Evolutionary conservation across 2,329 filamentous ascomycete genomes (phyloP), one percentile per base, ranked within the genome.

Genomic region (Chrysosporium queenslandicum): DNA sequence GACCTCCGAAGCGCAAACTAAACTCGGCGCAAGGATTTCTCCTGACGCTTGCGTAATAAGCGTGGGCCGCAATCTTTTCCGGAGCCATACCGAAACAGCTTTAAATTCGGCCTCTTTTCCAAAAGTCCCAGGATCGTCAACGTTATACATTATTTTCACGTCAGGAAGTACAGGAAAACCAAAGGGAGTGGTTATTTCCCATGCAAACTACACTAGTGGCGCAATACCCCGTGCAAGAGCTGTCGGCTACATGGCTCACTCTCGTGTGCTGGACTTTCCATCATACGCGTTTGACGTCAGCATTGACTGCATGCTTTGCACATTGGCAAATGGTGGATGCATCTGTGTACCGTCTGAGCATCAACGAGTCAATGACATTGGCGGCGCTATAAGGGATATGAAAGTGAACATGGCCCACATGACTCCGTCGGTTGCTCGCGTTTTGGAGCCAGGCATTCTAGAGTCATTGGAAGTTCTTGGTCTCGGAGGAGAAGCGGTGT

Each of bases 171-270:
- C 77, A 0, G 74, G 74, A 21, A 70, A 69, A 36, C 74, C 75
- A 0, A 79, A 80, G 50, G 82, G 81, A 2, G 76, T 83, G 16
- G 77, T 80, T 32, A 80, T 83, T 49, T 78, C 76, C 1, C 83
- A 86, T 55, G 66, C 68, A 0, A 76, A 80, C 0, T 73, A 83
- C 3, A 77, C 79, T 0, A 79, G 79, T 0, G 74, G 75, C 4
- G 75, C 79, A 20, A 62, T 74, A 9, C 72, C 74, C 0, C 77
- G 81, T 54, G 77, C 74, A 0, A 64, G 70, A 0, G 73, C 76
- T 0, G 68, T 82, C 6, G 71, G 72, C 1, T 78, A 68, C 50
- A 42, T 43, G 9, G 52, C 70, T 0, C 64, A 73, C 0, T 82
- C 79, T 4, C 72, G 83, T 2, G 79, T 84, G 11, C 75, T 82